Evolutionary conservation across 1,139 yeast genomes (phyloP).

Genomic region (Hemisphaericaspora xylanilytica): DNA sequence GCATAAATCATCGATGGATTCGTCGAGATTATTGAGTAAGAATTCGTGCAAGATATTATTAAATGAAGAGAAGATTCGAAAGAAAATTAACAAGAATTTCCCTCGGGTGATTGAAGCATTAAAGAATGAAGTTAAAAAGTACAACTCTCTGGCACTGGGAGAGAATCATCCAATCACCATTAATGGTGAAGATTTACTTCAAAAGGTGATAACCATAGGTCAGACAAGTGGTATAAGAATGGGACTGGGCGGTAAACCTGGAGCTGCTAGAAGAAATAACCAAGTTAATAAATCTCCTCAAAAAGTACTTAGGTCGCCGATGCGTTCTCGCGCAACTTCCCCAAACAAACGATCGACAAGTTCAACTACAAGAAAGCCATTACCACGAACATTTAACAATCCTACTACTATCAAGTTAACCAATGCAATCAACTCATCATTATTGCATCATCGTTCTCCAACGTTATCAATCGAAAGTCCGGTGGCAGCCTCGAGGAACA

Average conservation of each 20-base stretch:
- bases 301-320: background rate
- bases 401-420: constrained; percentile 20
- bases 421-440: constrained; percentile 20
- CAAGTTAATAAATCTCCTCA: constrained; percentile 3
- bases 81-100: constrained; percentile 59
- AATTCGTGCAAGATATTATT: constrained; percentile 77
- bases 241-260: background rate
- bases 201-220: constrained; percentile 38
- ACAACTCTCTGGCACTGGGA: constrained; percentile 40
- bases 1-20: constrained; percentile 71
- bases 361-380: background rate
- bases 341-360: constrained; percentile 3
- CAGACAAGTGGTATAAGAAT: constrained; percentile 4
- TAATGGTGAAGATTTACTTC: constrained; percentile 47
- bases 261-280: background rate
- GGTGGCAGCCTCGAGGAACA: constrained; percentile 12
- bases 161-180: constrained; percentile 42
- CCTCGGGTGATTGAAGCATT: constrained; percentile 62
- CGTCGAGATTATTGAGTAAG: constrained; percentile 72
- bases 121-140: constrained; percentile 44
- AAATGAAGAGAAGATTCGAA: constrained; percentile 76
- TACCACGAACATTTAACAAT: constrained; percentile 12
- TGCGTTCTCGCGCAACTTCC: constrained; percentile 1
- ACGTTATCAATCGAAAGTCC: constrained; percentile 20
- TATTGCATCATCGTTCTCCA: constrained; percentile 10